A percentile compares a stretch with the other conserved stretches of the same genome.
Evolutionary conservation across 1,284 basidiomycete genomes (phyloP).

Genomic region (Mycosarcoma mackinlayi): DNA sequence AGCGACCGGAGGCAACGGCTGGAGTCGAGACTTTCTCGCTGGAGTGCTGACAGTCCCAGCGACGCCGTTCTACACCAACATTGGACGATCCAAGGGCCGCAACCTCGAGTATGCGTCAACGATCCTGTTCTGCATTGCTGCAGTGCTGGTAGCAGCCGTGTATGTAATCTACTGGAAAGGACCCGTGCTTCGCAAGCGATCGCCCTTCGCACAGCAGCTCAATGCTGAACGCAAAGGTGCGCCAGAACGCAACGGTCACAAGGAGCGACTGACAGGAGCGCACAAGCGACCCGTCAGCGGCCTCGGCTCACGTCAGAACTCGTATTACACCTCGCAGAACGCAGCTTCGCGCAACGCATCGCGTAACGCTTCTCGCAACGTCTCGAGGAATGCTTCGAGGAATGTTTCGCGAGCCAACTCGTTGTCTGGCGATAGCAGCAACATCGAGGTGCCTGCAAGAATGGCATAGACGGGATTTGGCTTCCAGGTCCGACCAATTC

Average conservation of each 20-base stretch:
- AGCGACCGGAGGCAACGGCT: conserved; percentile 68
- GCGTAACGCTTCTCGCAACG: conserved; percentile 25
- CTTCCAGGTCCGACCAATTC: too few relatives aligned
- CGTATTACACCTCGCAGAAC: conserved; percentile 38
- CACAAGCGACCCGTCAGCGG: conserved; percentile 31
- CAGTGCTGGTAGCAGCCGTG: conserved; percentile 68
- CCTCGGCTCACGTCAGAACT: conserved; percentile 34
- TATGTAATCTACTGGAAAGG: conserved; percentile 70
- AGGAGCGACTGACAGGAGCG: conserved; percentile 20
- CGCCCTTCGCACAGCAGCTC: conserved; percentile 42
- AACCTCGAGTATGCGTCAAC: conserved; percentile 69
- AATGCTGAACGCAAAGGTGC: conserved; percentile 19
- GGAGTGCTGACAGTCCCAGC: conserved; percentile 70
- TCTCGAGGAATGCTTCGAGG: conserved; percentile 22
- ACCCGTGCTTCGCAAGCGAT: conserved; percentile 42
- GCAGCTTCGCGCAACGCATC: conserved; percentile 36
- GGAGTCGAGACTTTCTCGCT: conserved; percentile 68
- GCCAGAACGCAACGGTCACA: conserved; percentile 12
- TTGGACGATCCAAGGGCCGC: conserved; percentile 59
- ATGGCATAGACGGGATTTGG: conserved; percentile 11
- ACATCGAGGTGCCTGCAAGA: conserved; percentile 20
- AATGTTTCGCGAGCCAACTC: conserved; percentile 39
- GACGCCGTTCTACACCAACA: conserved; percentile 69
- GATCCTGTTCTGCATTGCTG: conserved; percentile 69
- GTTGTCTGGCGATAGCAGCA: conserved; percentile 31